Conservation (phyloP, 345 rosid genomes). For the Durio zibethinus region DNA sequence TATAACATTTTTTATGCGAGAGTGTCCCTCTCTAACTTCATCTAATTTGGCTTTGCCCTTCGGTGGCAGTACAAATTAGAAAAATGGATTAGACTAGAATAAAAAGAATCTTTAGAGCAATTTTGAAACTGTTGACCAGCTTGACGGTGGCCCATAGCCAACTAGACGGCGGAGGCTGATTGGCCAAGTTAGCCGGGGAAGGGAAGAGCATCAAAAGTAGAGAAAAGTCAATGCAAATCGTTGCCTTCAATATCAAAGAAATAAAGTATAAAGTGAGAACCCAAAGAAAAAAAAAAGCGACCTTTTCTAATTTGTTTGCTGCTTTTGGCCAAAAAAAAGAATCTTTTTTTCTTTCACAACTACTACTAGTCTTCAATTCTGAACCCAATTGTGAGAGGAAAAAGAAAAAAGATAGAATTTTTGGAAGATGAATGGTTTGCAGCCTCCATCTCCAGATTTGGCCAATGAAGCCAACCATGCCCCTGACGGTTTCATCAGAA, state of each 20-base stretch:
- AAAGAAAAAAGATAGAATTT: not conserved
- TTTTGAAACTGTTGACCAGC: slow-evolving; percentile 1
- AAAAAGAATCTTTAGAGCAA: not conserved
- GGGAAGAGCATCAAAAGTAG: not conserved
- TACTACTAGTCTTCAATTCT: slow-evolving; percentile 1
- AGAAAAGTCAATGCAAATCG: slow-evolving; percentile 7
- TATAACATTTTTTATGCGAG: no score
- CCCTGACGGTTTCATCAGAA: slow-evolving; percentile 44
- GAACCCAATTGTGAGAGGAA: not conserved
- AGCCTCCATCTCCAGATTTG: slow-evolving; percentile 30
- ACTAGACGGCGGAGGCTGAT: not conserved
- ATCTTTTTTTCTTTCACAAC: not conserved
- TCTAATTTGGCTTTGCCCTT: no score
- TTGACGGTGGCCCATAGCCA: slow-evolving; percentile 3
- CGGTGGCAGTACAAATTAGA: not conserved
- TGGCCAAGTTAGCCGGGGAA: not conserved
- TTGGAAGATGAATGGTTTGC: slow-evolving; percentile 32
- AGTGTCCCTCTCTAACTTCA: no score
- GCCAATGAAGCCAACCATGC: slow-evolving; percentile 32
- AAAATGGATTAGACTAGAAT: not conserved
- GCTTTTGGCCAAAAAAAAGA: not conserved
- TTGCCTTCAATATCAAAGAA: not conserved
- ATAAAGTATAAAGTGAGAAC: not conserved
- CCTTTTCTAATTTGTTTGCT: slow-evolving; percentile 9
- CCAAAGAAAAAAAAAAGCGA: slow-evolving; percentile 5